phyloP scores from a whole-genome alignment of 768 basidiomycete genomes.

The Xerocomellus chrysenteron region DNA sequence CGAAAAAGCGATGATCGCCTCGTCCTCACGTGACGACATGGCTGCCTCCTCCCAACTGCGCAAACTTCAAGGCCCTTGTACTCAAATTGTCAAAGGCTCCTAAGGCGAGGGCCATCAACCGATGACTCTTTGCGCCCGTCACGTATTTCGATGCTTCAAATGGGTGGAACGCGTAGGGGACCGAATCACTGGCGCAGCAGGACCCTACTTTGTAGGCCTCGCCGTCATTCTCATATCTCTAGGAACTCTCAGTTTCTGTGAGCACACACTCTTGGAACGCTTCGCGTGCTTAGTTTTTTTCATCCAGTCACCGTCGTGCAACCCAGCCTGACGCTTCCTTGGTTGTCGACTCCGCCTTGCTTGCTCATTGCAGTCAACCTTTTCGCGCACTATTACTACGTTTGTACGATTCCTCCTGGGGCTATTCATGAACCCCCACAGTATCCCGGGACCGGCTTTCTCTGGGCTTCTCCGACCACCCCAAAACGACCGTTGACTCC shows the following conservation, averaged over 20 bases:
- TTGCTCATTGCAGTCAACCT: constrained; percentile 76
- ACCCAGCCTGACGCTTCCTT: constrained; percentile 58
- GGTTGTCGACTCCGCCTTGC: constrained; percentile 66
- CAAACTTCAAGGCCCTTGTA: no score
- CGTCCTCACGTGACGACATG: not conserved
- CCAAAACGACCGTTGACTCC: constrained; percentile 23
- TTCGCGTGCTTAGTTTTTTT: not conserved
- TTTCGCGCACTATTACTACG: constrained; percentile 81
- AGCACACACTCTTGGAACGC: constrained; percentile 31
- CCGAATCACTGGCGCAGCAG: constrained; percentile 83
- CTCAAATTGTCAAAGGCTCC: not conserved
- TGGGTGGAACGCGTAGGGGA: constrained; percentile 73
- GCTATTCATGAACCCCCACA: constrained; percentile 62
- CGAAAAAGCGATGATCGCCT: no score
- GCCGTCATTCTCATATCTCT: constrained; percentile 68
- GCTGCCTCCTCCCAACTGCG: no score
- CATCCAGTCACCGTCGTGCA: constrained; percentile 73
- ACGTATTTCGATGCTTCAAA: constrained; percentile 58
- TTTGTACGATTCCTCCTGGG: constrained; percentile 77
- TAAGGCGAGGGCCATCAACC: not conserved
- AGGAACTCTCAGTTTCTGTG: constrained; percentile 81
- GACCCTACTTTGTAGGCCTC: constrained; percentile 85
- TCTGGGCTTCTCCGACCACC: constrained; percentile 54
- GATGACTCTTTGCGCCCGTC: constrained; percentile 29
- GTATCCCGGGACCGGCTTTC: constrained; percentile 38